Percentiles rank a stretch among this genome's conserved stretches.
phyloP scores from a whole-genome alignment of 116 monocot species.

The Posidonia oceanica region DNA sequence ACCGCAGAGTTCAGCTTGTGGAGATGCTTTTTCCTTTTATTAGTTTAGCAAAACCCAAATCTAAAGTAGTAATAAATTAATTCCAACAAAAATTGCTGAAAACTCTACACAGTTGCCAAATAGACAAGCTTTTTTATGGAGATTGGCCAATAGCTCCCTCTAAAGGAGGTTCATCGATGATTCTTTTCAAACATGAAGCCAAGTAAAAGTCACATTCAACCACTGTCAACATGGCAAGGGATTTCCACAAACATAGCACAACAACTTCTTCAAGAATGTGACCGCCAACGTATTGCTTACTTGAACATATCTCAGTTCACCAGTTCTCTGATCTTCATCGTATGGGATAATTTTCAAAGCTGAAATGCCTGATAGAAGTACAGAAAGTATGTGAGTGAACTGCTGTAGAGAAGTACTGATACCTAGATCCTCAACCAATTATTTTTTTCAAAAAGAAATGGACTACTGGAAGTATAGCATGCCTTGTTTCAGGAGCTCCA shows the following conservation, averaged over 20 bases:
- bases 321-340: slow-evolving; percentile 72
- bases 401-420: neutral
- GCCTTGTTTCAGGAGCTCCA: slow-evolving; percentile 74
- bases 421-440: neutral
- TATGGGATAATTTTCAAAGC: slow-evolving; percentile 61
- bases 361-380: slow-evolving; percentile 42
- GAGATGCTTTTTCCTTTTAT: neutral
- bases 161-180: too few species aligned
- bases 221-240: too few species aligned
- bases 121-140: too few species aligned
- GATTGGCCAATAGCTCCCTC: too few species aligned
- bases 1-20: neutral
- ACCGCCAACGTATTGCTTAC: slow-evolving; percentile 18
- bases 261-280: too few species aligned
- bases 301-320: slow-evolving; percentile 94
- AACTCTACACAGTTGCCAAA: too few species aligned
- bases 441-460: neutral
- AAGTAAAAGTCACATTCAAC: too few species aligned
- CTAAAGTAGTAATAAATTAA: too few species aligned
- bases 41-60: neutral
- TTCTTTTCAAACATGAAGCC: too few species aligned
- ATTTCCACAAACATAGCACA: too few species aligned
- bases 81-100: too few species aligned
- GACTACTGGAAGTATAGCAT: slow-evolving; percentile 8
- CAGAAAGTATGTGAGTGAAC: neutral